These are phyloP conservation scores for Metarhizium anisopliae DNA, from an alignment of 2,329 filamentous ascomycete species.

Conservation along the genomic window DNA sequence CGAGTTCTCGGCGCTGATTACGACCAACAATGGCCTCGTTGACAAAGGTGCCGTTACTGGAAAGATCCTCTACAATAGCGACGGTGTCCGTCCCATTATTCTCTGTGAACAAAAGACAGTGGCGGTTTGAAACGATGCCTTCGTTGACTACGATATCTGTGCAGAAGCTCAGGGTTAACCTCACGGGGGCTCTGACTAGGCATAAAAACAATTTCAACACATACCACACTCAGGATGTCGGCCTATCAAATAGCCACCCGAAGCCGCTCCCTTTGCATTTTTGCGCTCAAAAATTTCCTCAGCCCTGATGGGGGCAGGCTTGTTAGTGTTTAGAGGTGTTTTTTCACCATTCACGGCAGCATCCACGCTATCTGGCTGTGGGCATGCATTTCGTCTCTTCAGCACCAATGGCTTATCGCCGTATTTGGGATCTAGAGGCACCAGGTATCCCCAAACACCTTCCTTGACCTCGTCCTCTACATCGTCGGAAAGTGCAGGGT, in stretches of 20 bases:
- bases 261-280: constrained; percentile 52
- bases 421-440: constrained; percentile 66
- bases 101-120: constrained; percentile 60
- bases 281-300: constrained; percentile 53
- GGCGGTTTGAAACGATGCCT: constrained; percentile 78
- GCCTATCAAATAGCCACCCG: constrained; percentile 84
- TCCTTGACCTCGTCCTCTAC: constrained; percentile 76
- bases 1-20: constrained; percentile 81
- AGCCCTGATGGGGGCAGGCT: constrained; percentile 41
- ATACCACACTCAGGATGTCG: constrained; percentile 88
- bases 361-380: constrained; percentile 40
- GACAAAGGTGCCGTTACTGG: constrained; percentile 92
- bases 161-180: background rate
- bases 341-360: constrained; percentile 26
- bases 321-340: constrained; percentile 29
- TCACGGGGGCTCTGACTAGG: background rate
- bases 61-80: constrained; percentile 84
- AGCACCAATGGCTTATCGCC: constrained; percentile 61
- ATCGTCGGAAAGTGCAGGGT: constrained; percentile 65
- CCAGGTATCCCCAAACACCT: constrained; percentile 91
- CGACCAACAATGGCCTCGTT: constrained; percentile 86
- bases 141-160: constrained; percentile 64
- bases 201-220: constrained; percentile 22
- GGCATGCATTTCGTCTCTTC: constrained; percentile 64
- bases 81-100: constrained; percentile 49